These are phyloP conservation scores for Linaria vulgaris DNA, from an alignment of 257 asterid genomes.

Conservation along the genomic window DNA sequence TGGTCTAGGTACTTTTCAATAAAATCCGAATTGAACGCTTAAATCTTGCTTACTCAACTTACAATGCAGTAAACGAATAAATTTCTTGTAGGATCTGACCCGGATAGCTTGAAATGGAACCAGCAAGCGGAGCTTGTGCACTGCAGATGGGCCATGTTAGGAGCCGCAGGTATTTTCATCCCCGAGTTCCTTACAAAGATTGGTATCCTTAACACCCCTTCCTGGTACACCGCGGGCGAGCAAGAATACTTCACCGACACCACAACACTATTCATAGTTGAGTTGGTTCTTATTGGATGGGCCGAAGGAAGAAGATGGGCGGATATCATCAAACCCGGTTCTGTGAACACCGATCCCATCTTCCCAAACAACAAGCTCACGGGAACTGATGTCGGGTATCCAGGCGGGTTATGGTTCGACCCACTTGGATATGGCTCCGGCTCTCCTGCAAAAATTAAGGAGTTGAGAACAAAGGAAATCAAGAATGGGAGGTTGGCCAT, in stretches of 20 bases:
- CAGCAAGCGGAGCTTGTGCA: constrained; percentile 87
- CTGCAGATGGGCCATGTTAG: constrained; percentile 99
- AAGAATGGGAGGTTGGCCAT: constrained; percentile 93
- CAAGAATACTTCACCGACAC: constrained; percentile 93
- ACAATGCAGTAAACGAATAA: neutral
- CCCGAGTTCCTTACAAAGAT: constrained; percentile 92
- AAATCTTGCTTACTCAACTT: neutral
- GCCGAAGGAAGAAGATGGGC: constrained; percentile 99
- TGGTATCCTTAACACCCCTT: constrained; percentile 89
- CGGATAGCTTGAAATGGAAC: constrained; percentile 93
- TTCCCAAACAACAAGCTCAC: constrained; percentile 99
- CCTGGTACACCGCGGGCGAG: constrained; percentile 99
- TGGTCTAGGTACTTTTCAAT: constrained; percentile 62
- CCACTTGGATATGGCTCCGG: constrained; percentile 97
- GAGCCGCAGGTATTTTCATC: constrained; percentile 97
- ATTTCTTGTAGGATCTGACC: constrained; percentile 69
- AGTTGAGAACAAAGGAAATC: constrained; percentile 93
- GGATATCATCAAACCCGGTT: constrained; percentile 88
- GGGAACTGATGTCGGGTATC: constrained; percentile 95
- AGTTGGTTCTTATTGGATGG: constrained; percentile 93
- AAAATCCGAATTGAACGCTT: neutral
- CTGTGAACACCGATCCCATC: constrained; percentile 93
- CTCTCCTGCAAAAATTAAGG: constrained; percentile 69
- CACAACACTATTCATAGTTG: constrained; percentile 76
- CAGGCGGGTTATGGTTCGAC: constrained; percentile 96